Conservation (phyloP, 2,329 filamentous ascomycete species). For the Ascochyta pisi region DNA sequence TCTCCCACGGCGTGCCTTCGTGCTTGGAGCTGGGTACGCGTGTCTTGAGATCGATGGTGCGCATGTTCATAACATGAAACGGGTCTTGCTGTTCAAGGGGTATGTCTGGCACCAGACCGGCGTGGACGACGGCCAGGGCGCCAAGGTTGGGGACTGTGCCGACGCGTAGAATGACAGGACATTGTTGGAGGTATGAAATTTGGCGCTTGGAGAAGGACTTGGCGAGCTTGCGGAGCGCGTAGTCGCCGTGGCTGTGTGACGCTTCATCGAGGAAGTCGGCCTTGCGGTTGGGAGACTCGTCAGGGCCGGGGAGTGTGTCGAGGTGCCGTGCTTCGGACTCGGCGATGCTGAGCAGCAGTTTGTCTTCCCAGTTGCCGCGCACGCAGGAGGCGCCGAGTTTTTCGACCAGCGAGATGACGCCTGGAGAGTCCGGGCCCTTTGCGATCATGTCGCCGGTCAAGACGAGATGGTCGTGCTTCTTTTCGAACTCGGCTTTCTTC, state of each 20-base stretch:
- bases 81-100: slow-evolving; percentile 75
- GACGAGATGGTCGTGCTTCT: slow-evolving; percentile 58
- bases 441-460: slow-evolving; percentile 61
- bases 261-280: slow-evolving; percentile 40
- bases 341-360: slow-evolving; percentile 72
- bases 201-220: slow-evolving; percentile 66
- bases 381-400: slow-evolving; percentile 78
- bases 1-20: slow-evolving; percentile 71
- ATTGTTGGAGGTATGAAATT: slow-evolving; percentile 70
- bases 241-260: slow-evolving; percentile 42
- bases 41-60: slow-evolving; percentile 71
- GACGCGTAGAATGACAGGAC: slow-evolving; percentile 79
- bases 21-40: slow-evolving; percentile 61
- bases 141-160: slow-evolving; percentile 68
- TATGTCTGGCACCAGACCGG: slow-evolving; percentile 80
- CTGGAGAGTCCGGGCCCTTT: slow-evolving; percentile 84
- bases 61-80: slow-evolving; percentile 90
- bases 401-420: slow-evolving; percentile 78
- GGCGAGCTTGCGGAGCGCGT: slow-evolving; percentile 60
- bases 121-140: slow-evolving; percentile 80
- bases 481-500: slow-evolving; percentile 68
- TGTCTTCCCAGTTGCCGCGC: slow-evolving; percentile 92
- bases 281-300: slow-evolving; percentile 43
- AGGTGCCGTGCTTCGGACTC: slow-evolving; percentile 40
- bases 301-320: slow-evolving; percentile 28